These are phyloP conservation scores for Stenocarpella maydis DNA, from an alignment of 2,329 filamentous ascomycete species.

Conservation along the genomic window DNA sequence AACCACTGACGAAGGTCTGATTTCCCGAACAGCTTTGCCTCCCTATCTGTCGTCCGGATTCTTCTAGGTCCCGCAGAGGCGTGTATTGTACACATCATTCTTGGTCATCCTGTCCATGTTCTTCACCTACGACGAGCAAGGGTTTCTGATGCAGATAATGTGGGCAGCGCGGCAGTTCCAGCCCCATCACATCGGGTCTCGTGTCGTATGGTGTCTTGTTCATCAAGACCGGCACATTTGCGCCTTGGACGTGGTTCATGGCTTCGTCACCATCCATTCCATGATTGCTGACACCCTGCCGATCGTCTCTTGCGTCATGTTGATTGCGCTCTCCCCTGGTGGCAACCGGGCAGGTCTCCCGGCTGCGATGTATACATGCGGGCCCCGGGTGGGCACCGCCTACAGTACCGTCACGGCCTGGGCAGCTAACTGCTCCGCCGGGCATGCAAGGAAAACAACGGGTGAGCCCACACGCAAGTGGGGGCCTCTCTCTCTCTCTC, in stretches of 20 bases:
- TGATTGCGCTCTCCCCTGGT: constrained; percentile 48
- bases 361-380: constrained; percentile 49
- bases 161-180: constrained; percentile 49
- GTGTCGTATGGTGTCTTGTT: constrained; percentile 44
- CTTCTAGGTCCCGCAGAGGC: constrained; percentile 42
- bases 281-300: constrained; percentile 45
- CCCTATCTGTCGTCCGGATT: constrained; percentile 43
- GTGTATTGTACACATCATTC: constrained; percentile 39
- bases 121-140: constrained; percentile 48
- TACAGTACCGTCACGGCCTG: constrained; percentile 51
- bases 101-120: constrained; percentile 45
- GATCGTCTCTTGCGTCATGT: constrained; percentile 47
- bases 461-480: constrained; percentile 6
- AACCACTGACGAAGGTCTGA: background rate
- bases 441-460: constrained; percentile 51
- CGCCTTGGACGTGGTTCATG: constrained; percentile 51
- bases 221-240: constrained; percentile 47
- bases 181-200: constrained; percentile 44
- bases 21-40: constrained; percentile 37
- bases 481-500: too few relatives aligned
- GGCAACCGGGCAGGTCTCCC: constrained; percentile 48
- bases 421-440: constrained; percentile 47
- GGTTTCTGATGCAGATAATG: constrained; percentile 47
- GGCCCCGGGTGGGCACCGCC: constrained; percentile 46
- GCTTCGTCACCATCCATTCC: constrained; percentile 36